phyloP scores from a whole-genome alignment of 257 asterid species.

The Penstemon newberryi region DNA sequence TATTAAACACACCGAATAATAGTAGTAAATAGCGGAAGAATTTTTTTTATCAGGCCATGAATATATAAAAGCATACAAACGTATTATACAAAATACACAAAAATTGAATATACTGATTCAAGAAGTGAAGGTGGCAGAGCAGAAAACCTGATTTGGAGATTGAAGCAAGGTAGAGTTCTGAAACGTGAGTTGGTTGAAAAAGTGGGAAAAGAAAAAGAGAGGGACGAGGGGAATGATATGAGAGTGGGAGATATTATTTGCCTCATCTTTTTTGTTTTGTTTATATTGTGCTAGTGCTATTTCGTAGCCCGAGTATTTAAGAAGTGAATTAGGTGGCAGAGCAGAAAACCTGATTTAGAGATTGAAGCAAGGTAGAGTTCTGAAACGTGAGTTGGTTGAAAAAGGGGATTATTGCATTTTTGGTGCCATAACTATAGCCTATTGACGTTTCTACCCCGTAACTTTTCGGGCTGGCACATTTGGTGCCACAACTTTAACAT shows the following conservation, averaged over 20 bases:
- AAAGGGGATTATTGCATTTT: no score
- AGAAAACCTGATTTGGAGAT: constrained; percentile 40
- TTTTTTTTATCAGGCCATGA: background rate
- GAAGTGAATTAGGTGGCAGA: background rate
- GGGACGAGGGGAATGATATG: constrained; percentile 26
- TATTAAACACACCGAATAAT: background rate
- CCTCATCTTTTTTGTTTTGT: constrained; percentile 28
- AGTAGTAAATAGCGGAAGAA: background rate
- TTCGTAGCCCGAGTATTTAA: no score
- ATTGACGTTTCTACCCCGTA: no score
- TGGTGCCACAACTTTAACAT: no score
- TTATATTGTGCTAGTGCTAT: background rate
- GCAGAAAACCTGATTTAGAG: constrained; percentile 40
- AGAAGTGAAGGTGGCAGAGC: constrained; percentile 4
- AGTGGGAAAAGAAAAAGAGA: constrained; percentile 11
- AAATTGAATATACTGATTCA: constrained; percentile 5
- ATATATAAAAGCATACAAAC: background rate
- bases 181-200: constrained; percentile 28
- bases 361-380: constrained; percentile 30
- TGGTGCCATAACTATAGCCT: no score
- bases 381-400: constrained; percentile 27
- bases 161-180: constrained; percentile 30
- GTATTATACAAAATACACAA: background rate
- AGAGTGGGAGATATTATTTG: constrained; percentile 27
- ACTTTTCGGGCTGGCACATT: no score